phyloP scores from a whole-genome alignment of 2,329 filamentous ascomycete genomes.

The Fusarium concolor region DNA sequence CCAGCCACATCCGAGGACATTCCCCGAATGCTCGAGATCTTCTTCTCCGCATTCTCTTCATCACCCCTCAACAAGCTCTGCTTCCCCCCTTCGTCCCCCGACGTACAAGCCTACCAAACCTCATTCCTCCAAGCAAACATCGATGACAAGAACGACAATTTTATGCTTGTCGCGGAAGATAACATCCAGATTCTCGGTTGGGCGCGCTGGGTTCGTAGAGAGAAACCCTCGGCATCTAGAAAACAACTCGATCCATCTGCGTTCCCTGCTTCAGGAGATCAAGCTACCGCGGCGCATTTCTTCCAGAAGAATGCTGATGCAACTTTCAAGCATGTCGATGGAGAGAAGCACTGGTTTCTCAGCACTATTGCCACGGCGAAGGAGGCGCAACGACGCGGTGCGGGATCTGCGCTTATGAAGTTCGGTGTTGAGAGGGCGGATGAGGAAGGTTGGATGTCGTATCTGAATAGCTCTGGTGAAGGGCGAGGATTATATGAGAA shows the following conservation, averaged over 20 bases:
- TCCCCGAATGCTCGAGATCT: constrained; percentile 47
- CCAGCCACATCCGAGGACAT: constrained; percentile 52
- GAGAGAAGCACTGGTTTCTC: constrained; percentile 50
- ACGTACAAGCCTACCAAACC: constrained; percentile 34
- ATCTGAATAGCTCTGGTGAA: constrained; percentile 45
- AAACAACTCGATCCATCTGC: constrained; percentile 43
- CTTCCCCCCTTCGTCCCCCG: constrained; percentile 45
- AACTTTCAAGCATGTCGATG: constrained; percentile 42
- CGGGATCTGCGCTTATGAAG: constrained; percentile 50
- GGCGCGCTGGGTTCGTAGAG: constrained; percentile 51
- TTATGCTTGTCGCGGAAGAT: constrained; percentile 48
- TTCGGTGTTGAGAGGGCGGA: constrained; percentile 50
- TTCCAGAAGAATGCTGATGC: constrained; percentile 51
- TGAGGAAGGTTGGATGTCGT: constrained; percentile 45
- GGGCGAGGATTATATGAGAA: constrained; percentile 47
- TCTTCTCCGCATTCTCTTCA: constrained; percentile 48
- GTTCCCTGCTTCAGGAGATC: constrained; percentile 45
- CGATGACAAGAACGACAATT: constrained; percentile 47
- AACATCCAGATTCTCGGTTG: constrained; percentile 46
- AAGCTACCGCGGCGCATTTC: constrained; percentile 54
- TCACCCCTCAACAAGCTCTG: constrained; percentile 49
- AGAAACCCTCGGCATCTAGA: constrained; percentile 24
- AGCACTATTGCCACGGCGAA: constrained; percentile 49
- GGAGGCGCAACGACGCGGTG: constrained; percentile 48
- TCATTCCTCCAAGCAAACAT: constrained; percentile 42